phyloP scores from a whole-genome alignment of 2,329 filamentous ascomycete genomes.

The Phyllosticta capitalensis region DNA sequence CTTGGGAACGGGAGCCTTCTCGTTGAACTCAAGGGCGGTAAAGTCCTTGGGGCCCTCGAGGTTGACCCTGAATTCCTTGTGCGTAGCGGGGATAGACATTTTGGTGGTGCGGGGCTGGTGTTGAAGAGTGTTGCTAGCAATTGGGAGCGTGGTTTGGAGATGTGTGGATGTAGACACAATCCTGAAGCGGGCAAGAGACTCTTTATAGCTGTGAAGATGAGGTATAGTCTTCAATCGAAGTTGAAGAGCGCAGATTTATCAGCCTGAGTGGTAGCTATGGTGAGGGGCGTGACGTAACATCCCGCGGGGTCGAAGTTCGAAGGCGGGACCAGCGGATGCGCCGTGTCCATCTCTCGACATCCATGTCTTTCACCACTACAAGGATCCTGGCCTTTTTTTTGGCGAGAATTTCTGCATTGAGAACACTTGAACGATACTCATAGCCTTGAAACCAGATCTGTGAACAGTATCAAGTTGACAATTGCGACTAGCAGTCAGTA shows the following conservation, averaged over 20 bases:
- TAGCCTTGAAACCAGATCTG: too few species aligned
- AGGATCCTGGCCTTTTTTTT: too few species aligned
- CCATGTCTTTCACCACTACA: background rate
- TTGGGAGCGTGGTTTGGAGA: background rate
- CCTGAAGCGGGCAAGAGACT: background rate
- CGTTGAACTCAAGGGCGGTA: slow-evolving; percentile 49
- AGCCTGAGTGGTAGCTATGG: background rate
- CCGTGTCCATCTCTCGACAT: background rate
- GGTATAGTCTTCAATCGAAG: background rate
- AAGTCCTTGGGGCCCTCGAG: slow-evolving; percentile 43
- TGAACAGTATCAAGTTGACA: too few species aligned
- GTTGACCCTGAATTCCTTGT: slow-evolving; percentile 48
- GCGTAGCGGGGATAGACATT: slow-evolving; percentile 30
- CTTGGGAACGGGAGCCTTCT: slow-evolving; percentile 44
- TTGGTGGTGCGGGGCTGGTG: background rate
- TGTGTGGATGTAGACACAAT: background rate
- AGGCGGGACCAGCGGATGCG: background rate
- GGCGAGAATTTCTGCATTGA: too few species aligned
- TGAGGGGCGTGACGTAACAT: background rate
- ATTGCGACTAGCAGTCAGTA: too few species aligned
- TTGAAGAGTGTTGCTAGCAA: background rate
- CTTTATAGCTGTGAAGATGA: background rate
- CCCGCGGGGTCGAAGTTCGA: background rate
- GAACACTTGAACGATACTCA: too few species aligned
- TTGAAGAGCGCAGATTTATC: background rate